Percentiles rank a stretch among this genome's conserved stretches.
phyloP scores from a whole-genome alignment of 352 stramenopile genomes.

The Peronospora tabacina region DNA sequence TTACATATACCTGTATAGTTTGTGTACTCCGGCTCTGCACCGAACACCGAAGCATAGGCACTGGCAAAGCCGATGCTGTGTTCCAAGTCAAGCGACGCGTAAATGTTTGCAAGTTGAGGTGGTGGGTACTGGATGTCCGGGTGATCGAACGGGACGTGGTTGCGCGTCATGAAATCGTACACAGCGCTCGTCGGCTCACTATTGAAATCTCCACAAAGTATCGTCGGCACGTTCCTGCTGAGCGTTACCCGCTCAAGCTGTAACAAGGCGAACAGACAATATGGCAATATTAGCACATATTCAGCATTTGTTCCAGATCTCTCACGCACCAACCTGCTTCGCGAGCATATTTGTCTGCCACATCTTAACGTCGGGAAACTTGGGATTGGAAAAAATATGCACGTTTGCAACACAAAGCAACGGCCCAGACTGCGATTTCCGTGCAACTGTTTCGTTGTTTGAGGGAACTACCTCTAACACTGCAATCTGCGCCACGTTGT shows the following conservation, averaged over 20 bases:
- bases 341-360: slow-evolving; percentile 92
- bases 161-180: slow-evolving; percentile 93
- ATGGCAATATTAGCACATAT: slow-evolving; percentile 2
- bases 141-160: slow-evolving; percentile 83
- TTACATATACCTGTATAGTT: slow-evolving; percentile 90
- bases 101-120: slow-evolving; percentile 62
- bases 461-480: slow-evolving; percentile 92
- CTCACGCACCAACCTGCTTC: slow-evolving; percentile 47
- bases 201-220: slow-evolving; percentile 99
- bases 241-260: slow-evolving; percentile 72
- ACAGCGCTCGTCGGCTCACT: slow-evolving; percentile 93
- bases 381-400: slow-evolving; percentile 98
- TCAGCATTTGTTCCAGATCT: neutral
- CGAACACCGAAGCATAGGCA: slow-evolving; percentile 93
- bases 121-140: slow-evolving; percentile 84
- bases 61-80: slow-evolving; percentile 91
- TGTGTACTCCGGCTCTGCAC: slow-evolving; percentile 94
- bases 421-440: slow-evolving; percentile 45
- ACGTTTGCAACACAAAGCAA: slow-evolving; percentile 96
- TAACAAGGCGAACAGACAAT: neutral
- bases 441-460: slow-evolving; percentile 45
- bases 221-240: slow-evolving; percentile 84
- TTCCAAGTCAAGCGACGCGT: slow-evolving; percentile 75
- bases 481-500: slow-evolving; percentile 97
- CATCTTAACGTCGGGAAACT: slow-evolving; percentile 98